Evolutionary conservation across 1,284 basidiomycete species (phyloP), one percentile per base, ranked within the genome.

Genomic region (Cystobasidium sp.): DNA sequence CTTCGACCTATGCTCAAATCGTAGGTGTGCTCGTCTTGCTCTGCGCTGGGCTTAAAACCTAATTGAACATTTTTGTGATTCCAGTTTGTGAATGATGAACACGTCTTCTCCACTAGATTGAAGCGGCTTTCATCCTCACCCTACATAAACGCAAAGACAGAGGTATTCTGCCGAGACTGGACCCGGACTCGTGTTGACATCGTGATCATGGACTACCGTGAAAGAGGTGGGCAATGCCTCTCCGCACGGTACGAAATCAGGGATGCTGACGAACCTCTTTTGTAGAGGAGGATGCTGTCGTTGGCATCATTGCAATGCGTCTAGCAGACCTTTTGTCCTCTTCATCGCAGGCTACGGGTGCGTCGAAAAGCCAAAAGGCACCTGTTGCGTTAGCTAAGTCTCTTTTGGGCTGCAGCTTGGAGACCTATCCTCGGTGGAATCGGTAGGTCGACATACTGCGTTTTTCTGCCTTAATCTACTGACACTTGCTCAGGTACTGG

Each of bases 151-250:
- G 67, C 74, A 49, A 74, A 67, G 0, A 70, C 63, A 44, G 77
- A 78, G 39, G 44, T 63, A 0, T 69, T 78, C 52, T 61, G 74
- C 37, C 63, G 74, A 1, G 76, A 78, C 47, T 78, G 77, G 77
- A 70, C 67, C 4, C n/a, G 64, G 0, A 75, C 66, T 0, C 39
- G 64, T 6, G 22, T 78, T 2, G 65, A 70, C 24, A 61, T 78
- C 16, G 77, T 75, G 4, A 75, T 77, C 6, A 68, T 77, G 74
- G 77, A 78, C 43, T 76, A 74, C 31, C 73, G 75, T 2, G 76
- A 78, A n/a, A 52, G 77, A 39, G 75, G 75, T 74, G 16, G 20
- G 49, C 46, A 16, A 44, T 22, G 5, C 39, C 1, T 24, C 3
- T 39, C 5, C 12, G 18, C 9, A 8, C 9, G 31, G 6, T 2